A percentile compares a stretch with the other conserved stretches of the same genome.
These are phyloP conservation scores for Cryptosporidium ubiquitum DNA, from an alignment of 169 alveolate genomes.

Conservation along the genomic window DNA sequence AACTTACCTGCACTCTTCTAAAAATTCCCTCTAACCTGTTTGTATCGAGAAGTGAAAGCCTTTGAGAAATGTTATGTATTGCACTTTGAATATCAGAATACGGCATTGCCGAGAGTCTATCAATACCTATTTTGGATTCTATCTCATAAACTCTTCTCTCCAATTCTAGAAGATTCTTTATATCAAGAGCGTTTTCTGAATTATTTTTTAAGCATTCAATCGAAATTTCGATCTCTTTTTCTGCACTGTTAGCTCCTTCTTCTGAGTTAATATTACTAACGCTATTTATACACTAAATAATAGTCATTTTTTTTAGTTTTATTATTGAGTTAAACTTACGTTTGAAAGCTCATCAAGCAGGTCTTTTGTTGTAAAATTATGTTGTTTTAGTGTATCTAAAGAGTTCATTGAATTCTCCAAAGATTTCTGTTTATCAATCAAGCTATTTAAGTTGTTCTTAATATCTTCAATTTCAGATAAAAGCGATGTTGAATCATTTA, in stretches of 20 bases:
- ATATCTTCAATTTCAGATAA: constrained; percentile 46
- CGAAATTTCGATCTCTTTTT: constrained; percentile 49
- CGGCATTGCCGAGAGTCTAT: constrained; percentile 78
- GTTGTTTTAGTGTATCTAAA: constrained; percentile 41
- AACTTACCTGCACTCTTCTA: constrained; percentile 76
- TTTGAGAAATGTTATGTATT: constrained; percentile 76
- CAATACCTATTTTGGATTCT: constrained; percentile 78
- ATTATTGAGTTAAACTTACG: constrained; percentile 2
- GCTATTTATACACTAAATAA: constrained; percentile 5
- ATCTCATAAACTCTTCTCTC: constrained; percentile 77
- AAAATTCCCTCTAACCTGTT: constrained; percentile 78
- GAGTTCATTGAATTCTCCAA: constrained; percentile 4
- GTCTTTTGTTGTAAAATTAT: constrained; percentile 28
- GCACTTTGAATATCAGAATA: constrained; percentile 79
- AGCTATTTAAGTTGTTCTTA: constrained; percentile 25
- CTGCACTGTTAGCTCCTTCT: not conserved
- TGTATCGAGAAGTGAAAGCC: constrained; percentile 77
- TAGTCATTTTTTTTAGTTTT: not conserved
- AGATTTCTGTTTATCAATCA: constrained; percentile 26
- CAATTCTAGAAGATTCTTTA: constrained; percentile 72
- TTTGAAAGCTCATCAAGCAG: constrained; percentile 45
- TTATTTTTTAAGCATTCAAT: constrained; percentile 30
- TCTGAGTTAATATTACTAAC: not conserved
- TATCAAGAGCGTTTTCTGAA: constrained; percentile 70
- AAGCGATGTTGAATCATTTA: constrained; percentile 14